Evolutionary conservation across 306 rosid genomes (phyloP).

Genomic region (Trichosanthes truncata): DNA sequence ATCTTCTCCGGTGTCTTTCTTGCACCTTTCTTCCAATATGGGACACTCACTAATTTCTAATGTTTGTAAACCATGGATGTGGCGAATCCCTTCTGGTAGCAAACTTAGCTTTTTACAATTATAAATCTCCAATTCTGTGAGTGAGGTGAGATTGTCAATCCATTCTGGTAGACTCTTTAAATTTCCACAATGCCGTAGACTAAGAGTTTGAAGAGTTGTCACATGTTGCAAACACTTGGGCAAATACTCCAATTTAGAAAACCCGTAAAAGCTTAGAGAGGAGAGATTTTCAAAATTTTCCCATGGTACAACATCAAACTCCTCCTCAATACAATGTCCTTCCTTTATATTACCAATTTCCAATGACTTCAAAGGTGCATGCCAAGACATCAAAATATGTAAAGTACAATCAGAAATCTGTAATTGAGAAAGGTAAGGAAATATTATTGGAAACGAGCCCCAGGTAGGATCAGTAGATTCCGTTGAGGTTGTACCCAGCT

Average conservation of each 20-base stretch:
- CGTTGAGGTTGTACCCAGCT: not conserved
- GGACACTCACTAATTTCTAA: accelerated
- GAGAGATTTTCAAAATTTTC: not conserved
- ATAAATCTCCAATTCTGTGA: not conserved
- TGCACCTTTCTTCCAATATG: not conserved
- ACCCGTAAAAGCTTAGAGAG: accelerated
- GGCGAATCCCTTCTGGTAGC: not conserved
- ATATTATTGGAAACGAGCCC: not conserved
- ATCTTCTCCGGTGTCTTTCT: not conserved
- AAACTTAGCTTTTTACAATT: not conserved
- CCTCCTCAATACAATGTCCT: not conserved
- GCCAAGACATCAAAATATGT: not conserved
- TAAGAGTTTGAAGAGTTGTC: not conserved
- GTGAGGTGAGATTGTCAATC: not conserved
- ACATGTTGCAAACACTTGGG: not conserved
- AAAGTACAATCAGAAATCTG: not conserved
- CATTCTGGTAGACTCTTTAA: not conserved
- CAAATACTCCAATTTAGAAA: not conserved
- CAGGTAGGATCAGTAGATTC: not conserved
- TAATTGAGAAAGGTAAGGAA: not conserved
- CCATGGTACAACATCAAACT: not conserved
- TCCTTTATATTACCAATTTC: accelerated
- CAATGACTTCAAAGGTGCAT: not conserved
- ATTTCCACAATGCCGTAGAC: not conserved
- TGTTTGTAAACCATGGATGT: not conserved